These are phyloP conservation scores for Ophiostoma sp. DNA, from an alignment of 2,329 filamentous ascomycete genomes.

Conservation along the genomic window DNA sequence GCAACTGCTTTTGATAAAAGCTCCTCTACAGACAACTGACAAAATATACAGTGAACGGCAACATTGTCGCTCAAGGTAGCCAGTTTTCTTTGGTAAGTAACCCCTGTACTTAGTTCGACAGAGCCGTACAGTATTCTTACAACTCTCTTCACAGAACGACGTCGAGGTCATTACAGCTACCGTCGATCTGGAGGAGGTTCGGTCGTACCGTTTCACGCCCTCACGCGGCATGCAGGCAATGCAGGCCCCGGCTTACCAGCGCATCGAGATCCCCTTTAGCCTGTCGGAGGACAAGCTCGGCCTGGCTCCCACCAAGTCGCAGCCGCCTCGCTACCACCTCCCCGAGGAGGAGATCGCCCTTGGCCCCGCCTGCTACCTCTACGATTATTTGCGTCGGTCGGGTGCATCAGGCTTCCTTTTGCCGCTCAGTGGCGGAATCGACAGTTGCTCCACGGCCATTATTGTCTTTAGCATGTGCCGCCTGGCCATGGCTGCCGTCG, in stretches of 20 bases:
- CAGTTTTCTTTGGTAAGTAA: constrained; percentile 50
- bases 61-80: constrained; percentile 63
- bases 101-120: background rate
- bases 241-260: constrained; percentile 45
- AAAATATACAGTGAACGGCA: constrained; percentile 51
- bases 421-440: constrained; percentile 60
- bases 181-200: constrained; percentile 70
- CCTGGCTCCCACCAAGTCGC: constrained; percentile 37
- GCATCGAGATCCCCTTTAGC: constrained; percentile 43
- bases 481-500: constrained; percentile 54
- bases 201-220: constrained; percentile 57
- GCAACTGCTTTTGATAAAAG: no score
- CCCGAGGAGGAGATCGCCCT: constrained; percentile 68
- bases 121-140: background rate
- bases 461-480: constrained; percentile 55
- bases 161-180: constrained; percentile 68
- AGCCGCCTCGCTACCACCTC: constrained; percentile 53
- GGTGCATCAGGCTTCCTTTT: constrained; percentile 54
- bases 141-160: constrained; percentile 48
- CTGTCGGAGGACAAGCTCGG: constrained; percentile 36
- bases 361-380: constrained; percentile 63
- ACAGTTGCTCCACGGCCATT: constrained; percentile 51
- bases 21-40: background rate
- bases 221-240: constrained; percentile 61
- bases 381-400: constrained; percentile 58